These are phyloP conservation scores for Pleurotus platypus DNA, from an alignment of 768 basidiomycete species.

Conservation along the genomic window DNA sequence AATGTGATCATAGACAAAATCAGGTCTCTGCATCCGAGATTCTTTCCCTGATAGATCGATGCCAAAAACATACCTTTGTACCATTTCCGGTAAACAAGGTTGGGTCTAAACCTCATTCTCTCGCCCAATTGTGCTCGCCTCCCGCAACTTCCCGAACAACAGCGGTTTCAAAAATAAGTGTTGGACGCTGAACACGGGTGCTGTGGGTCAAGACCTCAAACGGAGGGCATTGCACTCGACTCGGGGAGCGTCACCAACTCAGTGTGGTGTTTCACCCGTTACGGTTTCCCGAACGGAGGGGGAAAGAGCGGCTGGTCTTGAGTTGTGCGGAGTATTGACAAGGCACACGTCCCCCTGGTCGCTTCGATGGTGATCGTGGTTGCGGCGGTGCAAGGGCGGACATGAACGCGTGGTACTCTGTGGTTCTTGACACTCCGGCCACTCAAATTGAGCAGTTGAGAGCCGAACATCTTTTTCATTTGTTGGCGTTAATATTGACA, in stretches of 20 bases:
- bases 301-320: neutral
- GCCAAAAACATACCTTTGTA: neutral
- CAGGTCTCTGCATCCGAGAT: neutral
- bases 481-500: neutral
- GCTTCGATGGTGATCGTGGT: neutral
- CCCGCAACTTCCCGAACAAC: neutral
- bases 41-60: neutral
- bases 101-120: neutral
- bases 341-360: neutral
- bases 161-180: neutral
- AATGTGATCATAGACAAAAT: neutral
- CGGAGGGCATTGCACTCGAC: no score
- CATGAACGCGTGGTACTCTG: neutral
- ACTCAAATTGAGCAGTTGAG: neutral
- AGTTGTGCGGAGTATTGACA: neutral
- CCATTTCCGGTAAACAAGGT: neutral
- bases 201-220: no score
- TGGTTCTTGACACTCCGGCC: neutral
- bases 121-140: neutral
- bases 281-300: neutral
- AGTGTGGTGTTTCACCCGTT: no score
- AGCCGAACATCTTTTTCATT: neutral
- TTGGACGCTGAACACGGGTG: no score
- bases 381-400: slow-evolving; percentile 4
- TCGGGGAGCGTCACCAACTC: no score